These are phyloP conservation scores for Hymenoscyphus scutula DNA, from an alignment of 2,329 filamentous ascomycete species.

Conservation along the genomic window DNA sequence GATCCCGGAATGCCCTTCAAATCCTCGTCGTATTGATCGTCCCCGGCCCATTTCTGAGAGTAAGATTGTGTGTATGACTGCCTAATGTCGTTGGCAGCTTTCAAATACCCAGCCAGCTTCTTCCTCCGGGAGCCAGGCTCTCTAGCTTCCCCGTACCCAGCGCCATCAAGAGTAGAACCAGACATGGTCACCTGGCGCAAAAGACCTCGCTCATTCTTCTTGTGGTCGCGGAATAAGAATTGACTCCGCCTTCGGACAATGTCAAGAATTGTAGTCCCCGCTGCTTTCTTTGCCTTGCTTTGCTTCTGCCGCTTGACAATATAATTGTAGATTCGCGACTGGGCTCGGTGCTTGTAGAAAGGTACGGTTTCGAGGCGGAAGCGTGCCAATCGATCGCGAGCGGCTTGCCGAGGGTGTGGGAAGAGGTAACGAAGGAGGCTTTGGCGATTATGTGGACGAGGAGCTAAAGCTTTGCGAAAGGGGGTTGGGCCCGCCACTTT, in stretches of 20 bases:
- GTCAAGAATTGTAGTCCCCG: constrained; percentile 33
- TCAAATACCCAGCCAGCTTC: constrained; percentile 72
- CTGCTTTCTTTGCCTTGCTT: constrained; percentile 45
- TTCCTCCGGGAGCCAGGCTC: constrained; percentile 72
- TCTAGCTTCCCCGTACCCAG: constrained; percentile 35
- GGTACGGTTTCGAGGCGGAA: constrained; percentile 77
- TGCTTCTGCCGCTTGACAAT: constrained; percentile 63
- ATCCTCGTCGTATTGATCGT: constrained; percentile 43
- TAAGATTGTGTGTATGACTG: constrained; percentile 62
- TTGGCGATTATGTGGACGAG: constrained; percentile 42
- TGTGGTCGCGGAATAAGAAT: not conserved
- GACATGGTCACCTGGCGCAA: constrained; percentile 36
- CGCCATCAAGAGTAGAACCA: constrained; percentile 34
- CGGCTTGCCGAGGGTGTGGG: constrained; percentile 59
- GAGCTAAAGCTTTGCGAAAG: constrained; percentile 20
- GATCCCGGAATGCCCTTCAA: constrained; percentile 63
- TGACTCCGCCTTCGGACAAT: constrained; percentile 30
- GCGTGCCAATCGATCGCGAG: constrained; percentile 63
- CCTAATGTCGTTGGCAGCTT: constrained; percentile 68
- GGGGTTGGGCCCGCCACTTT: constrained; percentile 32
- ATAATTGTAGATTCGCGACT: constrained; percentile 74
- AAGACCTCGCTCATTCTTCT: constrained; percentile 28
- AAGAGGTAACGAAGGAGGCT: constrained; percentile 66
- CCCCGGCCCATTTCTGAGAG: constrained; percentile 44
- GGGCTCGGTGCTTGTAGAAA: constrained; percentile 64